A percentile compares a stretch with the other conserved stretches of the same genome.
phyloP scores from a whole-genome alignment of 768 basidiomycete genomes.

The Naematelia aurantialba region DNA sequence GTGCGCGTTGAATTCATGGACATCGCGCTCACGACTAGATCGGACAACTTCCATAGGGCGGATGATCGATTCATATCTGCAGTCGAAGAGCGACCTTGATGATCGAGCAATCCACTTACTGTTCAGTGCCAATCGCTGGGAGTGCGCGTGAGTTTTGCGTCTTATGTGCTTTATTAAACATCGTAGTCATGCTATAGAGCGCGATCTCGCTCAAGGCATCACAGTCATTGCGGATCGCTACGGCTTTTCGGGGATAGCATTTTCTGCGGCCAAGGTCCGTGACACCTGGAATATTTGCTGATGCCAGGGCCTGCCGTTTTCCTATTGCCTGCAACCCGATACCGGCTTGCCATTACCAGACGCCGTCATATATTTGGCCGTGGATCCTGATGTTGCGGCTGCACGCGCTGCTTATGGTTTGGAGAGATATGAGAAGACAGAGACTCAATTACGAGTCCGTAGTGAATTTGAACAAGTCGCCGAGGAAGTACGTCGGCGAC shows the following conservation, averaged over 20 bases:
- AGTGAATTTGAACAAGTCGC: slow-evolving; percentile 39
- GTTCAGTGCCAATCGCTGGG: slow-evolving; percentile 97
- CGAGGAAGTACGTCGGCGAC: slow-evolving; percentile 23
- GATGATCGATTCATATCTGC: slow-evolving; percentile 90
- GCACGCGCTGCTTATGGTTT: slow-evolving; percentile 75
- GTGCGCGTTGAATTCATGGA: slow-evolving; percentile 52
- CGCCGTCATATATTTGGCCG: slow-evolving; percentile 77
- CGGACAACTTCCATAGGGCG: slow-evolving; percentile 83
- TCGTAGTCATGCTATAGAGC: slow-evolving; percentile 62
- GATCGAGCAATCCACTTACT: slow-evolving; percentile 88
- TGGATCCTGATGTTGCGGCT: slow-evolving; percentile 66
- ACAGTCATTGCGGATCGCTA: slow-evolving; percentile 87
- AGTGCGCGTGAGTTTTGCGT: slow-evolving; percentile 63
- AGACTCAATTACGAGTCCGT: slow-evolving; percentile 30
- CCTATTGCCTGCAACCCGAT: slow-evolving; percentile 85
- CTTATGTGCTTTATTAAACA: not conserved
- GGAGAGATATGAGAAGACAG: slow-evolving; percentile 69
- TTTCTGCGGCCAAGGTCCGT: slow-evolving; percentile 56
- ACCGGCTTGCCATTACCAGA: slow-evolving; percentile 85
- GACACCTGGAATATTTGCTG: not conserved
- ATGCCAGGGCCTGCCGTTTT: slow-evolving; percentile 59
- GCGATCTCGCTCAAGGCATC: slow-evolving; percentile 61
- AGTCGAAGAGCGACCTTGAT: slow-evolving; percentile 77
- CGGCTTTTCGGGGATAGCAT: slow-evolving; percentile 93
- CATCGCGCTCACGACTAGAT: slow-evolving; percentile 57